These are phyloP conservation scores for Aspergillus carbonarius DNA, from an alignment of 2,329 filamentous ascomycete species.

Conservation along the genomic window DNA sequence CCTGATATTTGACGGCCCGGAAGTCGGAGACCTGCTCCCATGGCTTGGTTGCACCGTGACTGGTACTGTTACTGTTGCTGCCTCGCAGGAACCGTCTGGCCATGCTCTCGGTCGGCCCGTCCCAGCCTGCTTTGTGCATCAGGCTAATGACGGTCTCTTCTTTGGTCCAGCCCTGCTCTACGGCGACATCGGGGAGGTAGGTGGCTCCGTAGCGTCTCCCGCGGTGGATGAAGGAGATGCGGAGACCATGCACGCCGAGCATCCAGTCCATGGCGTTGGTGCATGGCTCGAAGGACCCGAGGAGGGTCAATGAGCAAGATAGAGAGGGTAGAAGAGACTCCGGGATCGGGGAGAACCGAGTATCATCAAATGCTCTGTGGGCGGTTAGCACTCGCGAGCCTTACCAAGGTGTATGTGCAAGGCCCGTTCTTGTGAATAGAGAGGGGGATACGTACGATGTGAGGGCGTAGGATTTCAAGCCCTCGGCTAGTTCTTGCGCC, in stretches of 20 bases:
- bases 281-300: constrained; percentile 80
- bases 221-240: constrained; percentile 77
- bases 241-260: constrained; percentile 80
- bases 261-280: constrained; percentile 78
- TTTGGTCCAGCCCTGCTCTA: constrained; percentile 92
- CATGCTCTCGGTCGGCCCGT: constrained; percentile 52
- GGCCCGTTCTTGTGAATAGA: not conserved
- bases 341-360: constrained; percentile 60
- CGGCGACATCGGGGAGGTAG: constrained; percentile 87
- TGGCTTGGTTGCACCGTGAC: constrained; percentile 31
- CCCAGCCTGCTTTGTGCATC: constrained; percentile 94
- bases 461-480: constrained; percentile 76
- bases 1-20: constrained; percentile 81
- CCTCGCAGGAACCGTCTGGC: constrained; percentile 40
- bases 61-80: constrained; percentile 40
- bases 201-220: constrained; percentile 77
- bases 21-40: constrained; percentile 77
- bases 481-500: constrained; percentile 67
- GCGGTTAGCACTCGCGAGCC: not conserved
- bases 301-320: constrained; percentile 69
- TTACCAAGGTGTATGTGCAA: not conserved
- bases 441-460: constrained; percentile 60
- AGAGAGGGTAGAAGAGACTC: constrained; percentile 47
- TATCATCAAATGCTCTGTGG: constrained; percentile 62
- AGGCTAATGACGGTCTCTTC: constrained; percentile 87